Percentiles rank a stretch among this genome's conserved stretches.
These are phyloP conservation scores for Ehretia macrophylla DNA, from an alignment of 257 asterid species.

Conservation along the genomic window DNA sequence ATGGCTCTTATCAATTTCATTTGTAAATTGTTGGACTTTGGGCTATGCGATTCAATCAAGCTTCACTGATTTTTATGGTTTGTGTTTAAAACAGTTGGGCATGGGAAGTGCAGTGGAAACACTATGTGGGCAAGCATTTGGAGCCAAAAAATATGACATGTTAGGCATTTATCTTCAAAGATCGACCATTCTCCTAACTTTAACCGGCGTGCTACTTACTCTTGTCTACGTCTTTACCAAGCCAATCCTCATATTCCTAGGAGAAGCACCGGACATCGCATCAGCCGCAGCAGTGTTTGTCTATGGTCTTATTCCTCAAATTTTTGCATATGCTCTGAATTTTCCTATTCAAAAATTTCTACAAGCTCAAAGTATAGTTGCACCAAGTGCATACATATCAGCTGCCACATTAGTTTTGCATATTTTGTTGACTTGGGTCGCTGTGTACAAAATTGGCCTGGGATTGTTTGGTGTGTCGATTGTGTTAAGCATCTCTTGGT, in stretches of 20 bases:
- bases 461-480: conserved; percentile 17
- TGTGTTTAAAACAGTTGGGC: conserved; percentile 7
- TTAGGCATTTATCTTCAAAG: conserved; percentile 18
- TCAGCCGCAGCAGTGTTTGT: conserved; percentile 12
- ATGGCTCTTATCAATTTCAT: too few species aligned
- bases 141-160: conserved; percentile 18
- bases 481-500: conserved; percentile 14
- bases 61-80: too few species aligned
- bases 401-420: conserved; percentile 2
- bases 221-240: conserved; percentile 7
- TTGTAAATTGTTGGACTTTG: too few species aligned
- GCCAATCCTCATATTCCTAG: conserved; percentile 9
- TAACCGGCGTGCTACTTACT: background rate
- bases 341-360: conserved; percentile 18
- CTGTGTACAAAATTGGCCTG: conserved; percentile 7
- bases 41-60: too few species aligned
- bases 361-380: conserved; percentile 17
- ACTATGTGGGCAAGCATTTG: conserved; percentile 21
- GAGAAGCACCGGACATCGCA: conserved; percentile 14
- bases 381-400: conserved; percentile 18
- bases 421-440: conserved; percentile 3
- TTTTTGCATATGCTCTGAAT: conserved; percentile 11
- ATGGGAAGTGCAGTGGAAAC: conserved; percentile 26
- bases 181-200: conserved; percentile 10
- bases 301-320: conserved; percentile 17